phyloP scores from a whole-genome alignment of 2,329 filamentous ascomycete genomes.

The Fusarium avenaceum region DNA sequence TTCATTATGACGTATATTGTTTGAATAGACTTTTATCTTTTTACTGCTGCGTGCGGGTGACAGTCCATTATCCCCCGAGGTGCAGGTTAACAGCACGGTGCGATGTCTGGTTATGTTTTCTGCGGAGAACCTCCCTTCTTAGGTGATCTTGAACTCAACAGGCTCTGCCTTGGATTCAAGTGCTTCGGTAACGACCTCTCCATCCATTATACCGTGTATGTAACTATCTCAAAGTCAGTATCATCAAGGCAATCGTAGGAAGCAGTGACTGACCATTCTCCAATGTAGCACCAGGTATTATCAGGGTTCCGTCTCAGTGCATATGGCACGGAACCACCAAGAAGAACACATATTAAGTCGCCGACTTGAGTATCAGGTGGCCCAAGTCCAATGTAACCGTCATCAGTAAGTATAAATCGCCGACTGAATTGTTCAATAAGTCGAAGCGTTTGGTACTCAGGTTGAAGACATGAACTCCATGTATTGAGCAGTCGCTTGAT shows the following conservation, averaged over 20 bases:
- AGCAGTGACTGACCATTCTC: conserved; percentile 9
- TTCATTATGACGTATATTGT: no score
- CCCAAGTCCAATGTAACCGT: conserved; percentile 4
- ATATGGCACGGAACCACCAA: conserved; percentile 4
- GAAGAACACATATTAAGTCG: conserved; percentile 7
- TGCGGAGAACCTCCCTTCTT: neutral
- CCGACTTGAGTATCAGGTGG: neutral
- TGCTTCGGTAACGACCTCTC: neutral
- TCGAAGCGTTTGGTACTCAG: conserved; percentile 6
- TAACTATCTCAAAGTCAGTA: neutral
- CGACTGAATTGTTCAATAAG: conserved; percentile 20
- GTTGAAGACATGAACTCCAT: conserved; percentile 8
- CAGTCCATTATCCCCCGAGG: no score
- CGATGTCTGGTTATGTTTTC: no score
- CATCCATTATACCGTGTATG: conserved; percentile 4
- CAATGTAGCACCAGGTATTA: conserved; percentile 6
- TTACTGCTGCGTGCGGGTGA: no score
- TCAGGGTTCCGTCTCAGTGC: neutral
- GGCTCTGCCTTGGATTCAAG: neutral
- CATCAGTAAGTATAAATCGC: neutral
- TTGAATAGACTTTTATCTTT: no score
- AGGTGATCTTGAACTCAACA: neutral
- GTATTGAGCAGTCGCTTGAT: neutral
- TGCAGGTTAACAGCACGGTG: no score
- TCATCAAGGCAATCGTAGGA: neutral